These are phyloP conservation scores for Nakaseomyces kungkrabaensis DNA, from an alignment of 1,139 yeast genomes.

Conservation along the genomic window DNA sequence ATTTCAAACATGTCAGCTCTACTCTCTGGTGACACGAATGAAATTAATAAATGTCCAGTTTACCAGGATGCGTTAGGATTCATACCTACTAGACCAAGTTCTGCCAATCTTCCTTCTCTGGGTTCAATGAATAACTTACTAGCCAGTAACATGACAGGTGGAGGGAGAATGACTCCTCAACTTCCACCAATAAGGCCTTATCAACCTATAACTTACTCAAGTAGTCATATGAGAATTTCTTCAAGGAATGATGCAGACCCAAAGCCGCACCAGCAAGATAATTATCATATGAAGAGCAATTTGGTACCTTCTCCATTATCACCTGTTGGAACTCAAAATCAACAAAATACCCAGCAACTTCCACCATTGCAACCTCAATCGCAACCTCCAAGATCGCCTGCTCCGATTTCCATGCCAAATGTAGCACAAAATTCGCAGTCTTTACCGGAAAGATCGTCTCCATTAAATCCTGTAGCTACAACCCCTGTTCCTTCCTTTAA, in stretches of 20 bases:
- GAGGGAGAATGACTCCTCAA: constrained; percentile 12
- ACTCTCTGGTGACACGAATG: constrained; percentile 27
- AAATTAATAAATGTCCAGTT: constrained; percentile 28
- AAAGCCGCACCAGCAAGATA: neutral
- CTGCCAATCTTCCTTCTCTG: constrained; percentile 4
- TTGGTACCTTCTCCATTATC: neutral
- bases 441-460: neutral
- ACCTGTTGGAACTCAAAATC: neutral
- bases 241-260: constrained; percentile 5
- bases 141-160: neutral
- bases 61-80: constrained; percentile 30
- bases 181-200: constrained; percentile 26
- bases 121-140: neutral
- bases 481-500: neutral
- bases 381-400: constrained; percentile 3
- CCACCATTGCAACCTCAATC: constrained; percentile 1
- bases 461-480: neutral
- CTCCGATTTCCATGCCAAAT: neutral
- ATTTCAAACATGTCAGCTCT: constrained; percentile 21
- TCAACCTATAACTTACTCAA: constrained; percentile 28
- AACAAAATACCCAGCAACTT: neutral
- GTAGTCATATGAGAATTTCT: constrained; percentile 19
- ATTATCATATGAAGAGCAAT: neutral
- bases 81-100: constrained; percentile 15
- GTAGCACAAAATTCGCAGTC: neutral